A percentile compares a stretch with the other conserved stretches of the same genome.
Evolutionary conservation across 768 basidiomycete species (phyloP).

Genomic region (Wakefieldia striispora): DNA sequence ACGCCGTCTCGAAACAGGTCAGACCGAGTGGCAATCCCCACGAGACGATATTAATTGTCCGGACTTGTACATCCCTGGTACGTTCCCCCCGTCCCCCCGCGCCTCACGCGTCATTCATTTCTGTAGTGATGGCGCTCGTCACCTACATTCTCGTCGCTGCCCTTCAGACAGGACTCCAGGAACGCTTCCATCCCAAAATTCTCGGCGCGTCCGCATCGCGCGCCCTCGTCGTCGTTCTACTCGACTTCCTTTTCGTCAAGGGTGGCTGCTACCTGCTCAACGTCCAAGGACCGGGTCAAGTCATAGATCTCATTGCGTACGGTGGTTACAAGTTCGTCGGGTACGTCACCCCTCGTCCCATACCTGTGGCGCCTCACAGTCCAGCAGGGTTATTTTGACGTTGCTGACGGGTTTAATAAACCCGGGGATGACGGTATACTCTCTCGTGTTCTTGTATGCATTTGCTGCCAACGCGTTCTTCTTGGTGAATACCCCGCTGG

Average conservation of each 20-base stretch:
- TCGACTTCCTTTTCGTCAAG: conserved; percentile 89
- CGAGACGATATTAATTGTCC: conserved; percentile 95
- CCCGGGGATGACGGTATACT: conserved; percentile 60
- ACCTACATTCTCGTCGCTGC: conserved; percentile 93
- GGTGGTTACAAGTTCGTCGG: conserved; percentile 98
- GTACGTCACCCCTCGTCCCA: conserved; percentile 39
- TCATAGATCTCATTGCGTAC: conserved; percentile 86
- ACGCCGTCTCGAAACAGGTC: conserved; percentile 58
- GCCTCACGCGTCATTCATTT: conserved; percentile 11
- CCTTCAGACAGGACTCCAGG: conserved; percentile 77
- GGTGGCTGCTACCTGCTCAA: conserved; percentile 92
- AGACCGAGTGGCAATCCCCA: conserved; percentile 80
- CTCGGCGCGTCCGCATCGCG: conserved; percentile 85
- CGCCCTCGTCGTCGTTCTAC: conserved; percentile 76
- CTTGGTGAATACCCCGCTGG: conserved; percentile 54
- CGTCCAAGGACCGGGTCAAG: conserved; percentile 68
- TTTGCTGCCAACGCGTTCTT: conserved; percentile 93
- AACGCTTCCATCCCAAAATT: conserved; percentile 84
- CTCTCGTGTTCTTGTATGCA: conserved; percentile 74
- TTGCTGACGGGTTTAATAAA: conserved; percentile 70
- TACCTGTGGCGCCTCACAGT: neutral
- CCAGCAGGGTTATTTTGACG: conserved; percentile 76
- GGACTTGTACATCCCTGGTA: conserved; percentile 94
- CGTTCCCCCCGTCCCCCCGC: conserved; percentile 15
- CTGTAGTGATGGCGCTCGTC: conserved; percentile 87